Evolutionary conservation across 371 early-diverging fungal species (phyloP).

Genomic region (Mucor velutinosus): DNA sequence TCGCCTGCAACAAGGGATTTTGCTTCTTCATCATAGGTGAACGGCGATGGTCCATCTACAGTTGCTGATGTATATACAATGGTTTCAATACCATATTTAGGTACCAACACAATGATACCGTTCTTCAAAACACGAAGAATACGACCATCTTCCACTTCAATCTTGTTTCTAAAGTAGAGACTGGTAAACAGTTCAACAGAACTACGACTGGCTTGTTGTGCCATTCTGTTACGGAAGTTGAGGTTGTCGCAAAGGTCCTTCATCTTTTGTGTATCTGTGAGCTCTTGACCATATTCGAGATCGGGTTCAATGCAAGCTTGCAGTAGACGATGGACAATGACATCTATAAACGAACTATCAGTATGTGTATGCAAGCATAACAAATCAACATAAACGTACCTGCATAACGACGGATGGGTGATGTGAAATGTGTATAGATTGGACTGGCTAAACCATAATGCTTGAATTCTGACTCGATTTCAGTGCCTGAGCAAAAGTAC

Average conservation of each 20-base stretch:
- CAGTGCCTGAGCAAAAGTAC: conserved; percentile 86
- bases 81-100: conserved; percentile 94
- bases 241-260: conserved; percentile 82
- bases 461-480: conserved; percentile 74
- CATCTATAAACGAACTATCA: conserved; percentile 59
- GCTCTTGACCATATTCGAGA: conserved; percentile 62
- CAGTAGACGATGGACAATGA: conserved; percentile 92
- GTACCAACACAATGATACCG: conserved; percentile 91
- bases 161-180: conserved; percentile 90
- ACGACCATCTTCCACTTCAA: conserved; percentile 82
- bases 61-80: conserved; percentile 70
- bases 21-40: conserved; percentile 37
- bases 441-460: conserved; percentile 88
- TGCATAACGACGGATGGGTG: conserved; percentile 95
- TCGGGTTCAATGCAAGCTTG: conserved; percentile 76
- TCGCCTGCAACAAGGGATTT: conserved; percentile 47
- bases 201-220: conserved; percentile 92
- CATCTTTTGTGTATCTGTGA: conserved; percentile 81
- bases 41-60: conserved; percentile 27
- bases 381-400: conserved; percentile 42
- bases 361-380: background rate
- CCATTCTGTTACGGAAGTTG: conserved; percentile 95
- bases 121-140: conserved; percentile 92
- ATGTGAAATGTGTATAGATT: conserved; percentile 95
- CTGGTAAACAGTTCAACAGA: conserved; percentile 95